A percentile compares a stretch with the other conserved stretches of the same genome.
These are phyloP conservation scores for Calonectria pseudoturangicola DNA, from an alignment of 2,329 filamentous ascomycete species.

Conservation along the genomic window DNA sequence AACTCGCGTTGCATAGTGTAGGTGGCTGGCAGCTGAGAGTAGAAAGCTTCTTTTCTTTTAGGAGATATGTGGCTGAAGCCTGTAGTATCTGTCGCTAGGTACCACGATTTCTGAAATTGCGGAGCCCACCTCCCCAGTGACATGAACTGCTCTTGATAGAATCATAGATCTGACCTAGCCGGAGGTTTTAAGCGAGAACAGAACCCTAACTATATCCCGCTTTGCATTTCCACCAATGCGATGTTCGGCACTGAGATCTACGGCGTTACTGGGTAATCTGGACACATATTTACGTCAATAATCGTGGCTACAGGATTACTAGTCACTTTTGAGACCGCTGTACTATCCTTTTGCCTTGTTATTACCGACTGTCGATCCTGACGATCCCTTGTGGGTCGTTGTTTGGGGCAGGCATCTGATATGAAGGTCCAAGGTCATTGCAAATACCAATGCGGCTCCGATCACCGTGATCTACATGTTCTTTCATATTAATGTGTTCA, in stretches of 20 bases:
- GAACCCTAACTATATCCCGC: too few species aligned
- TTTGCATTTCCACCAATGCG: too few species aligned
- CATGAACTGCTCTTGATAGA: too few species aligned
- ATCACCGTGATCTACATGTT: background rate
- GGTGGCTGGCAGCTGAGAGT: background rate
- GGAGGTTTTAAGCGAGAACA: too few species aligned
- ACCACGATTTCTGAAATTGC: background rate
- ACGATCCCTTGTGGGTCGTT: conserved; percentile 10
- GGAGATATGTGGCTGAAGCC: background rate
- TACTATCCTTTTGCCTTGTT: background rate
- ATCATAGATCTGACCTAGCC: too few species aligned
- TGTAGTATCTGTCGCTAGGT: background rate
- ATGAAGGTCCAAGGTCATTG: too few species aligned
- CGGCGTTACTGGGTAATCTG: too few species aligned
- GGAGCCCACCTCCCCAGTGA: too few species aligned
- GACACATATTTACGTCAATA: background rate
- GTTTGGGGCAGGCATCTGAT: background rate
- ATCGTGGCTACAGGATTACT: background rate
- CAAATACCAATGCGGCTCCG: background rate
- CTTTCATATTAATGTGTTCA: background rate
- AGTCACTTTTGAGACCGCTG: background rate
- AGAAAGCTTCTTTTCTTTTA: background rate
- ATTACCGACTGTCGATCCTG: conserved; percentile 1
- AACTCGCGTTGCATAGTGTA: background rate
- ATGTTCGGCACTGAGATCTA: too few species aligned